Evolutionary conservation across 2,329 filamentous ascomycete genomes (phyloP).

Genomic region (Aspergillus terreus): DNA sequence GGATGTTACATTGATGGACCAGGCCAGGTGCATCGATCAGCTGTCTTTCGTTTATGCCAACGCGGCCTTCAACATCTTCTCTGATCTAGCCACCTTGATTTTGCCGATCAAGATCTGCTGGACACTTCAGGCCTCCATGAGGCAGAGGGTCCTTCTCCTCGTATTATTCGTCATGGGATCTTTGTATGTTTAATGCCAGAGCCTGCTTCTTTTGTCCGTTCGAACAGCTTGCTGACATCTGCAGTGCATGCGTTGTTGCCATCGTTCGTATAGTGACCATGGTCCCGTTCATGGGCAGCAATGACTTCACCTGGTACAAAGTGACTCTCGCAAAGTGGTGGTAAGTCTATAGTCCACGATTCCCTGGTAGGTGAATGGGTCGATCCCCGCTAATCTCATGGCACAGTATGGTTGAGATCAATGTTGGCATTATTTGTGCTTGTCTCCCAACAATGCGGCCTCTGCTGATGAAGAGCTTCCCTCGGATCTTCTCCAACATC

Average conservation of each 20-base stretch:
- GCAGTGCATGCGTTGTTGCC: conserved; percentile 11
- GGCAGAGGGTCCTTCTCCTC: conserved; percentile 7
- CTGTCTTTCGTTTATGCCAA: conserved; percentile 13
- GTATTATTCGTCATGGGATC: conserved; percentile 11
- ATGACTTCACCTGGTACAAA: conserved; percentile 14
- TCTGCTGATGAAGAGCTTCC: conserved; percentile 1
- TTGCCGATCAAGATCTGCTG: conserved; percentile 11
- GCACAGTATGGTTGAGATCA: conserved; percentile 14
- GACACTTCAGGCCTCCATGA: conserved; percentile 7
- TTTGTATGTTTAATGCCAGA: conserved; percentile 4
- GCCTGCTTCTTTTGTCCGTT: no score
- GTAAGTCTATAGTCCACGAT: conserved; percentile 4
- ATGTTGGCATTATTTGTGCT: conserved; percentile 15
- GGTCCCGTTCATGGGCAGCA: conserved; percentile 11
- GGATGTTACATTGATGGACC: conserved; percentile 10
- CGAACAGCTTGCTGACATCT: not conserved
- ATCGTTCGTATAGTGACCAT: conserved; percentile 14
- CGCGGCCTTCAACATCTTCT: conserved; percentile 13
- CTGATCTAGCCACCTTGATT: conserved; percentile 9
- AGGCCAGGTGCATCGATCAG: conserved; percentile 10
- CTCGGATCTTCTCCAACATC: not conserved
- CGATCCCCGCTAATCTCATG: not conserved
- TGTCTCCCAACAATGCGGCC: conserved; percentile 12
- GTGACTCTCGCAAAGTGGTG: conserved; percentile 14
- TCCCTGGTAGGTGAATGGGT: no score